Conservation (phyloP, 2,329 filamentous ascomycete genomes). For the Periconia sp. region DNA sequence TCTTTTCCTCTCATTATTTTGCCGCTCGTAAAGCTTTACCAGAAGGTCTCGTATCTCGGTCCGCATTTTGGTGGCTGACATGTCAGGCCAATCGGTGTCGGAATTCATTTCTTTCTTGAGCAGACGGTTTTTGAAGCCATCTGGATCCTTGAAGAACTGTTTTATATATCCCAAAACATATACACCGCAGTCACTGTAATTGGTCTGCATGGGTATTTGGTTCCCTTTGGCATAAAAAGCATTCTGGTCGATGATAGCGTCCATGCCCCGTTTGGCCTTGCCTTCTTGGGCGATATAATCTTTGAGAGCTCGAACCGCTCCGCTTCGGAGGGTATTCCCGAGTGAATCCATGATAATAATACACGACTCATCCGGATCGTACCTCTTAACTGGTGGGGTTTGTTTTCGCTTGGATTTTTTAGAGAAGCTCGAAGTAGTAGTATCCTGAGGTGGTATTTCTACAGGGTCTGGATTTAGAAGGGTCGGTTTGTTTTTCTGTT, state of each 20-base stretch:
- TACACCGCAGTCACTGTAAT: slow-evolving; percentile 86
- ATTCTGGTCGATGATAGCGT: slow-evolving; percentile 48
- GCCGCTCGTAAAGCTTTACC: slow-evolving; percentile 62
- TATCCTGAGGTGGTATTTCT: slow-evolving; percentile 10
- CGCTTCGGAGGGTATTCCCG: slow-evolving; percentile 59
- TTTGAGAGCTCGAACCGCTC: slow-evolving; percentile 68
- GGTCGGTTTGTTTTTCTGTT: neutral
- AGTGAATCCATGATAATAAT: slow-evolving; percentile 91
- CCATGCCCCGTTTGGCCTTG: slow-evolving; percentile 58
- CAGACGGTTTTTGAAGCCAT: slow-evolving; percentile 67
- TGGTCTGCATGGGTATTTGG: slow-evolving; percentile 75
- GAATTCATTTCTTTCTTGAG: slow-evolving; percentile 65
- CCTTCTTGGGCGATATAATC: slow-evolving; percentile 78
- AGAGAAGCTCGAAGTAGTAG: slow-evolving; percentile 11
- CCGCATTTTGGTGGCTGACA: slow-evolving; percentile 62
- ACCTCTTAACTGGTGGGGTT: slow-evolving; percentile 26
- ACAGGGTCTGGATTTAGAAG: slow-evolving; percentile 4
- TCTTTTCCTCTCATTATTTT: slow-evolving; percentile 48
- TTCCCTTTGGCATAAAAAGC: slow-evolving; percentile 66
- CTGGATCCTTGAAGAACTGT: slow-evolving; percentile 76
- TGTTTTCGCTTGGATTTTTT: slow-evolving; percentile 25
- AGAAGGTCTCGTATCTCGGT: slow-evolving; percentile 67
- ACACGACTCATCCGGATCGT: slow-evolving; percentile 52
- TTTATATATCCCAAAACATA: slow-evolving; percentile 84
- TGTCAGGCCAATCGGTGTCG: slow-evolving; percentile 55